A percentile compares a stretch with the other conserved stretches of the same genome.
phyloP scores from a whole-genome alignment of 495 filamentous ascomycete species.

The Neurospora sp. region DNA sequence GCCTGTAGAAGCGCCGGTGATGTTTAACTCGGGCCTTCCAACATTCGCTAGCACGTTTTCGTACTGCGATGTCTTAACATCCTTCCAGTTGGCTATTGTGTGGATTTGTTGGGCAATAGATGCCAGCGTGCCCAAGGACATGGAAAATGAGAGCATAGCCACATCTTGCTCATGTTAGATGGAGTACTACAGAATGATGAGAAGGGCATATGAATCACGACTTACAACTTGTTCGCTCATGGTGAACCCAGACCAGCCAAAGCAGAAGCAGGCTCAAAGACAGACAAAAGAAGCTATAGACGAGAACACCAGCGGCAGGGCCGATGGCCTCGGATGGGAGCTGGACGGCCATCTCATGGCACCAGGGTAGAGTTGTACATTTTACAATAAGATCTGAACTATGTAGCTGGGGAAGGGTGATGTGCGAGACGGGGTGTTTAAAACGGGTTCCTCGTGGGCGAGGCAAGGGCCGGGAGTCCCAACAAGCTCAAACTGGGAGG shows the following conservation, averaged over 20 bases:
- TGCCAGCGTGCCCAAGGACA: conserved; percentile 27
- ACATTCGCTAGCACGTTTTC: conserved; percentile 24
- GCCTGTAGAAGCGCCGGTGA: conserved; percentile 34
- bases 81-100: conserved; percentile 30
- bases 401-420: neutral
- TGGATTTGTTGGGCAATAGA: conserved; percentile 39
- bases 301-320: conserved; percentile 26
- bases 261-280: conserved; percentile 24
- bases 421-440: neutral
- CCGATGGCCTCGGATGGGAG: conserved; percentile 31
- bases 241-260: conserved; percentile 32
- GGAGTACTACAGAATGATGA: neutral
- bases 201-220: neutral
- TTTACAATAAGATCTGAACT: neutral
- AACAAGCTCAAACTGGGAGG: neutral
- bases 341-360: conserved; percentile 27
- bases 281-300: conserved; percentile 35
- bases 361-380: neutral
- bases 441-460: neutral
- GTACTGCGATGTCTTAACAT: conserved; percentile 33
- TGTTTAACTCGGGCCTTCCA: conserved; percentile 33
- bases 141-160: conserved; percentile 29
- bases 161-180: conserved; percentile 25
- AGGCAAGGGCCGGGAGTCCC: neutral
- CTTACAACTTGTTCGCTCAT: conserved; percentile 39